These are phyloP conservation scores for Microbotryum silenes-acaulis DNA, from an alignment of 1,284 basidiomycete genomes.

Conservation along the genomic window DNA sequence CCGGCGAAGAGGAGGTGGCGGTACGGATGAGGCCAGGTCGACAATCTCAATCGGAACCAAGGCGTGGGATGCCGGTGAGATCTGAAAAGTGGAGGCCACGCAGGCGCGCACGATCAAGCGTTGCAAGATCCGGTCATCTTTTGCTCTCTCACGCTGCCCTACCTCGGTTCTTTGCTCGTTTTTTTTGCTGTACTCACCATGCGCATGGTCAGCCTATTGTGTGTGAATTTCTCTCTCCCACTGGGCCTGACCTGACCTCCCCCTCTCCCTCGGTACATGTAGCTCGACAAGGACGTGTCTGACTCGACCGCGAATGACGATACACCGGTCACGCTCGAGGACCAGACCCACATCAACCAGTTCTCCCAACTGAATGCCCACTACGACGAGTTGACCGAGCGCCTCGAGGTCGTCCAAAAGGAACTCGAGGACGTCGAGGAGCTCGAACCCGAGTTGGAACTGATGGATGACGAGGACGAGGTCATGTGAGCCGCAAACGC, in stretches of 20 bases:
- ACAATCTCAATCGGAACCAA: no score
- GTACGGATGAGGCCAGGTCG: no score
- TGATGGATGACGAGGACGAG: slow-evolving; percentile 74
- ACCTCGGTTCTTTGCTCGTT: neutral
- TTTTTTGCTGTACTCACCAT: neutral
- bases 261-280: neutral
- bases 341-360: slow-evolving; percentile 84
- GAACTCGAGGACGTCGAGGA: slow-evolving; percentile 87
- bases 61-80: no score
- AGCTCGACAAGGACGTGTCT: slow-evolving; percentile 17
- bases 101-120: no score
- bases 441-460: slow-evolving; percentile 75
- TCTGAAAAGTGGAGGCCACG: no score
- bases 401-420: slow-evolving; percentile 75
- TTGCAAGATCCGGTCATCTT: neutral
- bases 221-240: no score
- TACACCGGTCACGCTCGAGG: slow-evolving; percentile 49
- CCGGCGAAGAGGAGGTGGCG: no score
- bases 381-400: slow-evolving; percentile 62
- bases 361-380: slow-evolving; percentile 88
- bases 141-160: neutral
- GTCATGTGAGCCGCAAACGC: slow-evolving; percentile 53
- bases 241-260: neutral
- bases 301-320: slow-evolving; percentile 4
- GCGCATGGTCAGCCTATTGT: neutral